Conservation (phyloP, 2,329 filamentous ascomycete species). For the Aschersonia sp. region DNA sequence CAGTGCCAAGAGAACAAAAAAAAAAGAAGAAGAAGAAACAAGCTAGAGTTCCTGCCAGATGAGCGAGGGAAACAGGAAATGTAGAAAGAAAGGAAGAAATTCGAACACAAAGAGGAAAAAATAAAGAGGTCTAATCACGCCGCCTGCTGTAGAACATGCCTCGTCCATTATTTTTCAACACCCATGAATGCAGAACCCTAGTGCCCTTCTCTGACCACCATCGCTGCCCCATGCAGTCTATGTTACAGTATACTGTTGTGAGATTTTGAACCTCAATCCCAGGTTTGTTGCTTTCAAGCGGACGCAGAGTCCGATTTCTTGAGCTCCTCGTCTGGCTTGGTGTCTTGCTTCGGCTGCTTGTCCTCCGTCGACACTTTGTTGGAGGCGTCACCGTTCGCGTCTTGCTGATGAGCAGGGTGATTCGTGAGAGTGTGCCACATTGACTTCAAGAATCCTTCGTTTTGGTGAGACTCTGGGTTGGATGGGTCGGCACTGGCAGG, state of each 20-base stretch:
- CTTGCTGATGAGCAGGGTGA: constrained; percentile 41
- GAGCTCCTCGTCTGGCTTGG: constrained; percentile 13
- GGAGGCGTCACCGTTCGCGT: constrained; percentile 10
- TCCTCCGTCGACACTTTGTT: constrained; percentile 7
- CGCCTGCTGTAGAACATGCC: too few relatives aligned
- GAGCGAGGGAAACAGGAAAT: too few relatives aligned
- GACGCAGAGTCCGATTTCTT: constrained; percentile 21
- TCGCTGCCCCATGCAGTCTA: too few relatives aligned
- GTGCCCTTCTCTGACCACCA: too few relatives aligned
- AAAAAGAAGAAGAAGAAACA: too few relatives aligned
- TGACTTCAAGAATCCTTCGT: constrained; percentile 83
- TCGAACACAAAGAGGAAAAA: neutral
- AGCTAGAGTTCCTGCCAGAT: too few relatives aligned
- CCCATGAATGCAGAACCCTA: constrained; percentile 16
- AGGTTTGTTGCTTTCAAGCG: constrained; percentile 7
- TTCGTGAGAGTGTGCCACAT: constrained; percentile 90
- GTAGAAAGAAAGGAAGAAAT: neutral
- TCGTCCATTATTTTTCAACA: constrained; percentile 16
- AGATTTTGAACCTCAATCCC: too few relatives aligned
- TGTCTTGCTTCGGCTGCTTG: constrained; percentile 7
- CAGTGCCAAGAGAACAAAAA: too few relatives aligned
- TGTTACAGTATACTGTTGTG: too few relatives aligned
- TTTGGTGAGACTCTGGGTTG: constrained; percentile 43
- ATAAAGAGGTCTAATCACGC: too few relatives aligned
- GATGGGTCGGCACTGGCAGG: constrained; percentile 6